Evolutionary conservation across 1,284 basidiomycete species (phyloP).

Genomic region (Chiua sp.): DNA sequence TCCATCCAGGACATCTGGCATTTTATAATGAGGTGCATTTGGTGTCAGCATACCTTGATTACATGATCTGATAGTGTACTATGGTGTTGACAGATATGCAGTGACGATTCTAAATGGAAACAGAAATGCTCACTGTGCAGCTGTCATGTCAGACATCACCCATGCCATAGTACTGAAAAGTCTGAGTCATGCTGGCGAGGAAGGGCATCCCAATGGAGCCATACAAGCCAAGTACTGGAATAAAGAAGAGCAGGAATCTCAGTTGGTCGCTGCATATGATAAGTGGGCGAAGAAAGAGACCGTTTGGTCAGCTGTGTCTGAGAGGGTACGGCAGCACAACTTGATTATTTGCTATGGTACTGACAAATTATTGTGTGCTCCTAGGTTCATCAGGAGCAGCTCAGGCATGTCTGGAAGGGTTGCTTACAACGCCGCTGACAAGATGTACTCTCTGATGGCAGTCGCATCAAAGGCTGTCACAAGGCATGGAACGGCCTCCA

Average conservation of each 20-base stretch:
- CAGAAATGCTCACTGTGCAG: not conserved
- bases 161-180: not conserved
- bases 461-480: conserved; percentile 8
- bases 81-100: not conserved
- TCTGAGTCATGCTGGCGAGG: not conserved
- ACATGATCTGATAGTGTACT: no score
- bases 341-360: no score
- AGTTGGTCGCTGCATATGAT: no score
- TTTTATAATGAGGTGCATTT: not conserved
- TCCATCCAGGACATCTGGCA: not conserved
- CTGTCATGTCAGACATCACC: not conserved
- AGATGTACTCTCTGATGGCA: conserved; percentile 7
- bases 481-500: conserved; percentile 11
- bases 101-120: not conserved
- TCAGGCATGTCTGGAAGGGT: conserved; percentile 5
- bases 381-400: conserved; percentile 8
- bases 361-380: no score
- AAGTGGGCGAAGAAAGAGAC: no score
- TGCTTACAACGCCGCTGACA: conserved; percentile 1
- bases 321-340: no score
- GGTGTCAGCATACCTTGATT: no score
- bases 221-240: not conserved
- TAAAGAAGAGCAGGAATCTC: not conserved
- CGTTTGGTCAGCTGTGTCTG: no score
- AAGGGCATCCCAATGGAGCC: no score